phyloP scores from a whole-genome alignment of 2,329 filamentous ascomycete species.

The Blastomyces emzantsi region DNA sequence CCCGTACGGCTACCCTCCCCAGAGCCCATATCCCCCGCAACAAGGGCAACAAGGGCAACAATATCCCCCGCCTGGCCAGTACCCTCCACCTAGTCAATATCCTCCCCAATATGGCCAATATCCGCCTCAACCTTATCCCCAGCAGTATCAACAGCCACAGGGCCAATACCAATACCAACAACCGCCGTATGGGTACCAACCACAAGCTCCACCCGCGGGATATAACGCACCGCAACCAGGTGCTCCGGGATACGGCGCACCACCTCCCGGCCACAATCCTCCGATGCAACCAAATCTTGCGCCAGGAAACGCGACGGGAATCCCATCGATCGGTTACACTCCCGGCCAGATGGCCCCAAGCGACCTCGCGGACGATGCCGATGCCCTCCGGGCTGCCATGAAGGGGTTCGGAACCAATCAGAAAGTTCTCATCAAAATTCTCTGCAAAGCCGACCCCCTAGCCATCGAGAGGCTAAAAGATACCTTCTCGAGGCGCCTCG shows the following conservation, averaged over 20 bases:
- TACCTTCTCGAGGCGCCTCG: constrained; percentile 52
- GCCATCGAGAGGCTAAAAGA: constrained; percentile 57
- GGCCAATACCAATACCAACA: constrained; percentile 13
- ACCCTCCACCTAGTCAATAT: constrained; percentile 11
- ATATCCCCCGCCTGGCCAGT: constrained; percentile 15
- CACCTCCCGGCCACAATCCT: constrained; percentile 1
- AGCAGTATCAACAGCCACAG: constrained; percentile 5
- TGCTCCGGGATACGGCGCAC: constrained; percentile 10
- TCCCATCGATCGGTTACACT: constrained; percentile 60
- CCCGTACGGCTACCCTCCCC: constrained; percentile 5
- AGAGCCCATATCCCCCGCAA: constrained; percentile 8
- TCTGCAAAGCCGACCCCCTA: constrained; percentile 62
- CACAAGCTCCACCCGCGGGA: constrained; percentile 8
- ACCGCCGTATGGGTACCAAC: constrained; percentile 13
- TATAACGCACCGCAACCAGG: constrained; percentile 8
- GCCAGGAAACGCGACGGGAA: constrained; percentile 39
- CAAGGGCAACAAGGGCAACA: constrained; percentile 13
- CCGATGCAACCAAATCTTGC: background rate
- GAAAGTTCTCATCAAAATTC: constrained; percentile 55
- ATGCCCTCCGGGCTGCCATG: constrained; percentile 65
- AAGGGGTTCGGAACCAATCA: constrained; percentile 81
- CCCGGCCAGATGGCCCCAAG: constrained; percentile 52
- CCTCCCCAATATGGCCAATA: constrained; percentile 7
- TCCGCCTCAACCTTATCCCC: constrained; percentile 8
- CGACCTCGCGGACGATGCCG: constrained; percentile 56